These are phyloP conservation scores for Pichia nakasei DNA, from an alignment of 805 yeast genomes.

Conservation along the genomic window DNA sequence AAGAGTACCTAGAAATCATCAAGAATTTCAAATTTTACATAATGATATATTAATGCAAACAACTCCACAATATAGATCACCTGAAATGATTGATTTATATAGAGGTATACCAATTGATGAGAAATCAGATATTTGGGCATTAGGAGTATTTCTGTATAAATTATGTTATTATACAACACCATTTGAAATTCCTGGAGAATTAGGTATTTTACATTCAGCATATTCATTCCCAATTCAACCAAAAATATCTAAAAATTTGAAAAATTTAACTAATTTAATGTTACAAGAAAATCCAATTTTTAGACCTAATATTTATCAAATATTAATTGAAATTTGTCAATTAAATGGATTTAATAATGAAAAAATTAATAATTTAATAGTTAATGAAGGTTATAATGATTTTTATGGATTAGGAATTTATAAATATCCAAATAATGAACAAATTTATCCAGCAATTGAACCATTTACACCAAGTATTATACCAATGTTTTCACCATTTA, in stretches of 20 bases:
- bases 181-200: conserved; percentile 79
- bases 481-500: conserved; percentile 25
- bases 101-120: conserved; percentile 81
- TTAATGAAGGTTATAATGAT: conserved; percentile 22
- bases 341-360: conserved; percentile 35
- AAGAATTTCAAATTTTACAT: conserved; percentile 65
- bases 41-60: conserved; percentile 86
- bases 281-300: conserved; percentile 72
- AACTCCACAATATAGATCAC: conserved; percentile 91
- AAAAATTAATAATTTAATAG: not conserved
- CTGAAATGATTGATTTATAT: conserved; percentile 91
- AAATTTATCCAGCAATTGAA: conserved; percentile 20
- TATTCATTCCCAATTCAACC: conserved; percentile 71
- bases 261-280: conserved; percentile 68
- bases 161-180: conserved; percentile 91
- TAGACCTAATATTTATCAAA: conserved; percentile 85
- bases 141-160: conserved; percentile 86
- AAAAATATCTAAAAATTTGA: conserved; percentile 58
- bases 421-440: conserved; percentile 21
- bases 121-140: conserved; percentile 93
- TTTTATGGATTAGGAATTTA: conserved; percentile 31
- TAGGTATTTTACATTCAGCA: conserved; percentile 78
- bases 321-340: conserved; percentile 52
- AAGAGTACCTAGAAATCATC: conserved; percentile 65
- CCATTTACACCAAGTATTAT: conserved; percentile 24